Base-by-base conservation (phyloP, 2,329 filamentous ascomycete species). In the Colletotrichum karsti region DNA sequence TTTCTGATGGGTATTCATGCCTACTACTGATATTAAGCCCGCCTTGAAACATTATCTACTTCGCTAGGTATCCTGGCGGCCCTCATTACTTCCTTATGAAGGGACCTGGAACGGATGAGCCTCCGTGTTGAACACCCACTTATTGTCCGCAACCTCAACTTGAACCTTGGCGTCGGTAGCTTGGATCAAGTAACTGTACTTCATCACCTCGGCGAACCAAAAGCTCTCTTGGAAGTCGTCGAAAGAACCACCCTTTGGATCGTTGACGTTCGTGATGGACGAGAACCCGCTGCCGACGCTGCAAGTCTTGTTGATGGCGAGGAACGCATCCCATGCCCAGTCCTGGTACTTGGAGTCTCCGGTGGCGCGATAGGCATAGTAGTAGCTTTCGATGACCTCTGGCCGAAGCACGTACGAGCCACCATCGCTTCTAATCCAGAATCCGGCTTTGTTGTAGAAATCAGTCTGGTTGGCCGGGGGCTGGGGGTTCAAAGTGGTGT, bases 201-300 rank as follows among this genome's bases (percentile, higher is more conserved):
- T 97, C 78, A 97, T 77, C 70, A 94, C 92, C 82, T 97, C 94
- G 0, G 94, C 93, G 77, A 97, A 94, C 83, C 92, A 91, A 81
- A 96, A 97, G 74, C 92, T 95, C 81, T 97, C 93, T 84, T 95
- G 92, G 77, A 91, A 91, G 77, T 97, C 88, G 44, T 79, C 78
- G 67, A 86, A 89, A 0, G 80, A 78, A 1, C 92, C 92, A 9
- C 92, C 93, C 30, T 83, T 84, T 4, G 75, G 73, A 3, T 79
- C 80, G 72, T 92, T 93, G 50, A 97, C 92, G 75, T 97, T 79
- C 0, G 73, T 77, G 62, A 97, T 81, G 30, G 87, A 85, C 12
- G 87, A 87, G 79, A 90, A 97, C 7, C 92, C 94, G 22, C 87
- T 90, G 7, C 87, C 88, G 0, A 87, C 88, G 24, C 86, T 81